Conservation (phyloP, 1,284 basidiomycete species). For the Pascua sp. region DNA sequence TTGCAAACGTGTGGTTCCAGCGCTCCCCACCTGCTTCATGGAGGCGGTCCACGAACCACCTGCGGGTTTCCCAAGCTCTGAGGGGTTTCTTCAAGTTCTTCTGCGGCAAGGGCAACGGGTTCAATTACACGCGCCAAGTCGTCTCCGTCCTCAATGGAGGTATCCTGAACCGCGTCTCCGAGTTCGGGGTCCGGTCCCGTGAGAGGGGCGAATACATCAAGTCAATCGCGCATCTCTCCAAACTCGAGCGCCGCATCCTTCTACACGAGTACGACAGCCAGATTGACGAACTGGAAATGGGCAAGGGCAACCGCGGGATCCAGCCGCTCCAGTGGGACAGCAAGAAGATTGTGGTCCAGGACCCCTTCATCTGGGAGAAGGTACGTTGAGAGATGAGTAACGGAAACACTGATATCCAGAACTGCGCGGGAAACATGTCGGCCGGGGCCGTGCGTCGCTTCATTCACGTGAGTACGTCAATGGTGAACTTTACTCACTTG, state of each 20-base stretch:
- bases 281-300: too few species aligned
- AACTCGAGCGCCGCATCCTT: too few species aligned
- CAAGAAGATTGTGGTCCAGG: constrained; percentile 42
- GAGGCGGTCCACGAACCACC: constrained; percentile 13
- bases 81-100: constrained; percentile 41
- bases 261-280: too few species aligned
- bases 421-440: constrained; percentile 22
- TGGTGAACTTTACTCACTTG: not conserved
- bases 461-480: constrained; percentile 7
- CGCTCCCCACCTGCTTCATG: constrained; percentile 21
- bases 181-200: not conserved
- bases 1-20: constrained; percentile 31
- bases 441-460: constrained; percentile 4
- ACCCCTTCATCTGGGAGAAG: constrained; percentile 49
- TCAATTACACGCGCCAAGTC: constrained; percentile 25
- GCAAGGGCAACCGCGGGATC: constrained; percentile 3
- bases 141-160: constrained; percentile 41
- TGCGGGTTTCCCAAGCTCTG: constrained; percentile 35
- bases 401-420: constrained; percentile 13
- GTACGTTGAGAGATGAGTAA: constrained; percentile 20
- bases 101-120: constrained; percentile 8
- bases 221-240: too few species aligned
- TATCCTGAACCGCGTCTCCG: constrained; percentile 13
- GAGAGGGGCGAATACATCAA: not conserved
- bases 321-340: constrained; percentile 40